A percentile compares a stretch with the other conserved stretches of the same genome.
Evolutionary conservation across 208 protist genomes (phyloP).

Genomic region (Dictyostelium gargantuum): DNA sequence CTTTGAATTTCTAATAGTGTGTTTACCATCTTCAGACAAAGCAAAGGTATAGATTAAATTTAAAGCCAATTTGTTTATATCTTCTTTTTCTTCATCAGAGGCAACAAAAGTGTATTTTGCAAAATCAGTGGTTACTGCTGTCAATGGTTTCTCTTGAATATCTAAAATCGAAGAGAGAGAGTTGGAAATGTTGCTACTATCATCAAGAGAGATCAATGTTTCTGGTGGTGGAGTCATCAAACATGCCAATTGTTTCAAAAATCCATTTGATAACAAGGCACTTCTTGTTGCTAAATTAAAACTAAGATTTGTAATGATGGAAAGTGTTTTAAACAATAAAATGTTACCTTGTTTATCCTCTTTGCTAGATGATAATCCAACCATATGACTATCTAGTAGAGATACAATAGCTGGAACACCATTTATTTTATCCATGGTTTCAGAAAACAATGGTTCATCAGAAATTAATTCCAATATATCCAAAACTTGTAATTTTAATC

Average conservation of each 20-base stretch:
- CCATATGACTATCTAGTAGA: neutral
- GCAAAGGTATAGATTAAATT: conserved; percentile 27
- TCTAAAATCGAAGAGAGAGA: neutral
- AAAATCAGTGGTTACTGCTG: neutral
- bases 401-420: neutral
- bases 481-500: conserved; percentile 28
- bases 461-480: conserved; percentile 1
- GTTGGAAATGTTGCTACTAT: neutral
- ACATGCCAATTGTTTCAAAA: neutral
- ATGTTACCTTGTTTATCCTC: neutral
- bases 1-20: conserved; percentile 43
- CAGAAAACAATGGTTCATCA: neutral
- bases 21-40: conserved; percentile 34
- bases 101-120: neutral
- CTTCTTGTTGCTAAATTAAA: neutral
- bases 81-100: conserved; percentile 38
- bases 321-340: conserved; percentile 34
- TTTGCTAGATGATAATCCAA: neutral
- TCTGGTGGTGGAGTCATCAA: conserved; percentile 49
- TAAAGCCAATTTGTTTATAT: conserved; percentile 14
- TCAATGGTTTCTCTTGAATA: conserved; percentile 3
- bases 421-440: neutral
- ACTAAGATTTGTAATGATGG: neutral
- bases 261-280: neutral
- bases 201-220: neutral